phyloP scores from a whole-genome alignment of 352 stramenopile species.

The Thalassiosira livingstoniorum region DNA sequence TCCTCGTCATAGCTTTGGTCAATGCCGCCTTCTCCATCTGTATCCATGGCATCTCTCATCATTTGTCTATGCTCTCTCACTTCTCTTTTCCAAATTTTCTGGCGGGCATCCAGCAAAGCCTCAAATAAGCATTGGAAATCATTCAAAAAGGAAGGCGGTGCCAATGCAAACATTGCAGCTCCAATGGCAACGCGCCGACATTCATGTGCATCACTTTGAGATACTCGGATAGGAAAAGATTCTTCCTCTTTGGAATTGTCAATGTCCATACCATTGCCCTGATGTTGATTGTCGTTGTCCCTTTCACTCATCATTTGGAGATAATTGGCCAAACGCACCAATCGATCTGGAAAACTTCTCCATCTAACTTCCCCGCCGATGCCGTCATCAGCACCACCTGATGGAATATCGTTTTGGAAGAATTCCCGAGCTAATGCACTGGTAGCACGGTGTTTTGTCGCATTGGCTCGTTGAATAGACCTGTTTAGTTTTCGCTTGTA shows the following conservation, averaged over 20 bases:
- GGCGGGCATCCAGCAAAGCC: slow-evolving; percentile 44
- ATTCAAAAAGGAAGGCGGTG: slow-evolving; percentile 52
- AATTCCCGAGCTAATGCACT: slow-evolving; percentile 34
- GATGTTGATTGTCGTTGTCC: neutral
- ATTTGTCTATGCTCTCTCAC: neutral
- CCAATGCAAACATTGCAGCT: slow-evolving; percentile 54
- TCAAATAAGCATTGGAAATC: slow-evolving; percentile 61
- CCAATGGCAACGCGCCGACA: slow-evolving; percentile 54
- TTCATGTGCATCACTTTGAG: slow-evolving; percentile 45
- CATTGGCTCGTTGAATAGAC: slow-evolving; percentile 21
- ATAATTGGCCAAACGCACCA: slow-evolving; percentile 34
- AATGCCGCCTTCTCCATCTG: slow-evolving; percentile 27
- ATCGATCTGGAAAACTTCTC: slow-evolving; percentile 20
- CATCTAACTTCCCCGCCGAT: slow-evolving; percentile 1
- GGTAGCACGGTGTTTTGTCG: slow-evolving; percentile 1
- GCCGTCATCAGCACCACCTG: neutral
- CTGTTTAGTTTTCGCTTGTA: slow-evolving; percentile 21
- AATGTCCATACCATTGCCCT: slow-evolving; percentile 1
- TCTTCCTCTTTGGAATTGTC: slow-evolving; percentile 13
- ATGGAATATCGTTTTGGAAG: neutral
- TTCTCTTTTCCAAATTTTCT: slow-evolving; percentile 46
- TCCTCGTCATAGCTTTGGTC: slow-evolving; percentile 4
- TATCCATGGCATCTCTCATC: slow-evolving; percentile 29
- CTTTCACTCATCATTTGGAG: neutral
- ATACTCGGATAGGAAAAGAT: slow-evolving; percentile 6